These are phyloP conservation scores for Tieghemiomyces parasiticus DNA, from an alignment of 192 early-diverging fungal genomes.

Conservation along the genomic window DNA sequence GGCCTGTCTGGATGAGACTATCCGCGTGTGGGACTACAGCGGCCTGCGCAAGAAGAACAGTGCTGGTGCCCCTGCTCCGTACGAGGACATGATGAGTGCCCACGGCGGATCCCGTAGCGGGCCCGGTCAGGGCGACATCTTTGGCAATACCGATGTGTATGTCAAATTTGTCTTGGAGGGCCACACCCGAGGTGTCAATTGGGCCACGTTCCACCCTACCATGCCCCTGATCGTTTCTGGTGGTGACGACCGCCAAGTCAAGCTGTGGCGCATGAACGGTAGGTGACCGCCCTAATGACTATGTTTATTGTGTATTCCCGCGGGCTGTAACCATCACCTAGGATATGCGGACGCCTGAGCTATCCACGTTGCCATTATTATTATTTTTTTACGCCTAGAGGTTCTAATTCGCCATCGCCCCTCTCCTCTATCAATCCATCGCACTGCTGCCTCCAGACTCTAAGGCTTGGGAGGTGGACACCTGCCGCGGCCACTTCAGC, in stretches of 20 bases:
- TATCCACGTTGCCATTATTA: too few relatives aligned
- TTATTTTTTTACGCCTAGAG: too few relatives aligned
- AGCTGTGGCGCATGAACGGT: constrained; percentile 99
- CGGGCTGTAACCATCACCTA: too few relatives aligned
- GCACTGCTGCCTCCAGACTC: too few relatives aligned
- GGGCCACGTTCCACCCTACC: constrained; percentile 94
- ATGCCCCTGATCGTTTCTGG: constrained; percentile 92
- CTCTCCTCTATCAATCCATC: too few relatives aligned
- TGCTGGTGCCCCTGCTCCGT: constrained; percentile 16
- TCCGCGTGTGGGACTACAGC: constrained; percentile 98
- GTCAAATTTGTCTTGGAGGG: constrained; percentile 98
- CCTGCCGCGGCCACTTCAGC: constrained; percentile 97
- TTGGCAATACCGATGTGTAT: constrained; percentile 89
- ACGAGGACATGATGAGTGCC: constrained; percentile 3
- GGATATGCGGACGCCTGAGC: too few relatives aligned
- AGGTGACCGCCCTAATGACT: too few relatives aligned
- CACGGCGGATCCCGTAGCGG: constrained; percentile 12
- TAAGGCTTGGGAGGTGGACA: constrained; percentile 99
- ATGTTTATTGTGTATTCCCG: too few relatives aligned
- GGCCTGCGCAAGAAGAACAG: constrained; percentile 45
- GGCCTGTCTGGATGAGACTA: constrained; percentile 90
- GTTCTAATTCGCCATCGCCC: too few relatives aligned
- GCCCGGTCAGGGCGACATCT: constrained; percentile 78
- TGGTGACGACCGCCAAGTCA: constrained; percentile 94
- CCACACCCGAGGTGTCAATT: constrained; percentile 95